Evolutionary conservation across 2,329 filamentous ascomycete genomes (phyloP).

Genomic region (Remersonia thermophila): DNA sequence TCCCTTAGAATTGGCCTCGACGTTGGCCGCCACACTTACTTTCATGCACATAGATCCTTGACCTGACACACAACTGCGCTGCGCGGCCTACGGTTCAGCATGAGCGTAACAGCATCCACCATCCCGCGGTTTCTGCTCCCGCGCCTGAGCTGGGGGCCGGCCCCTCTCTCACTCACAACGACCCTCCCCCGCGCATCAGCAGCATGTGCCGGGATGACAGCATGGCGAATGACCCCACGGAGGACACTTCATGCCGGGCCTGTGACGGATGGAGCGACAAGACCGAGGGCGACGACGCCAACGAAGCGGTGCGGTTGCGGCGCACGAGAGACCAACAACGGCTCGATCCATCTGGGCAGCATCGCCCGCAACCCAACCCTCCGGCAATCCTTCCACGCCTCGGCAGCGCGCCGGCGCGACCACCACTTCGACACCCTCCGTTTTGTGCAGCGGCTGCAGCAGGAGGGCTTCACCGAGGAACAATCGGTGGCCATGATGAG

Average conservation of each 20-base stretch:
- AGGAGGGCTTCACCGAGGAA: slow-evolving; percentile 88
- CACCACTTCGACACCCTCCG: slow-evolving; percentile 98
- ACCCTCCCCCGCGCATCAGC: slow-evolving; percentile 11
- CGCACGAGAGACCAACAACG: not conserved
- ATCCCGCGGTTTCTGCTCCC: slow-evolving; percentile 44
- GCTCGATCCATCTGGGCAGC: slow-evolving; percentile 4
- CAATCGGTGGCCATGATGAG: slow-evolving; percentile 98
- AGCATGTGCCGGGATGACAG: not conserved
- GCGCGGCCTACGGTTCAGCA: slow-evolving; percentile 9
- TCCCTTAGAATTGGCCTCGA: no score
- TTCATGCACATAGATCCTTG: no score
- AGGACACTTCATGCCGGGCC: slow-evolving; percentile 6
- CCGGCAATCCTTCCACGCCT: slow-evolving; percentile 53
- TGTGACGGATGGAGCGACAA: no score
- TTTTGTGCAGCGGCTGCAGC: slow-evolving; percentile 81
- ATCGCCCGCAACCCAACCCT: slow-evolving; percentile 20
- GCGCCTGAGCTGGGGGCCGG: slow-evolving; percentile 38
- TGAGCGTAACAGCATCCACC: slow-evolving; percentile 27
- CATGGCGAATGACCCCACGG: slow-evolving; percentile 9
- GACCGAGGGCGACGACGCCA: slow-evolving; percentile 1
- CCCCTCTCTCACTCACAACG: slow-evolving; percentile 20
- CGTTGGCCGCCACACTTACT: no score
- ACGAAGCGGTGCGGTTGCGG: not conserved
- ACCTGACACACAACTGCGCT: no score
- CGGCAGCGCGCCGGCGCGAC: slow-evolving; percentile 50